These are phyloP conservation scores for Papilionanthe hybrid DNA, from an alignment of 116 monocot genomes.

Conservation along the genomic window DNA sequence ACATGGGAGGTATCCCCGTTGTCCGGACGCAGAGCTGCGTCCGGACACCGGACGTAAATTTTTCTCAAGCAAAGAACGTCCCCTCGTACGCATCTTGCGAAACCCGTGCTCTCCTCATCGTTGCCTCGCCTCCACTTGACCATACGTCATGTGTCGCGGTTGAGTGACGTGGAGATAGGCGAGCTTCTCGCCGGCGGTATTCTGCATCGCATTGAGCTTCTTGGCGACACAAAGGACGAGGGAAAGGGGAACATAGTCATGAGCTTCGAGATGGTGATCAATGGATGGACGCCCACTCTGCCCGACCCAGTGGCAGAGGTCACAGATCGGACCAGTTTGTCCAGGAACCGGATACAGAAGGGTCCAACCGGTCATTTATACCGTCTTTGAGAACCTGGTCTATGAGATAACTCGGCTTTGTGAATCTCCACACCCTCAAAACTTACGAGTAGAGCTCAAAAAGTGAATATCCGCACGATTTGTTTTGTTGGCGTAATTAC, in stretches of 20 bases:
- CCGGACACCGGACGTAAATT: no score
- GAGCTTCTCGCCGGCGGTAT: constrained; percentile 20
- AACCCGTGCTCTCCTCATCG: constrained; percentile 36
- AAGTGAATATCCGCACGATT: no score
- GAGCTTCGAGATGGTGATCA: constrained; percentile 54
- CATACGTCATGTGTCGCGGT: constrained; percentile 46
- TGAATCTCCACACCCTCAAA: constrained; percentile 64
- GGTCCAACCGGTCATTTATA: constrained; percentile 55
- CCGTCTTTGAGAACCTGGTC: constrained; percentile 64
- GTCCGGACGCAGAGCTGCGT: no score
- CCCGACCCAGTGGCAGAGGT: constrained; percentile 29
- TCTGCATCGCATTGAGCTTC: constrained; percentile 35
- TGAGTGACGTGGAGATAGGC: constrained; percentile 55
- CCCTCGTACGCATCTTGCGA: constrained; percentile 33
- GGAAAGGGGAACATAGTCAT: constrained; percentile 37
- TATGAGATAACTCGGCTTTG: constrained; percentile 51
- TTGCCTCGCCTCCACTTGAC: constrained; percentile 46
- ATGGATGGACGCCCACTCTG: constrained; percentile 47
- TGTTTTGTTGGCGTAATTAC: no score
- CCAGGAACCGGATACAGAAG: constrained; percentile 37
- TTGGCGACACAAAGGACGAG: constrained; percentile 37
- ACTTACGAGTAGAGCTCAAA: constrained; percentile 8
- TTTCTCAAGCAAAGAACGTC: constrained; percentile 49
- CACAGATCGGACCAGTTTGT: constrained; percentile 30
- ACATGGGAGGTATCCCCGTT: no score